A percentile compares a stretch with the other conserved stretches of the same genome.
These are phyloP conservation scores for Peniophora sp. DNA, from an alignment of 1,284 basidiomycete species.

Conservation along the genomic window DNA sequence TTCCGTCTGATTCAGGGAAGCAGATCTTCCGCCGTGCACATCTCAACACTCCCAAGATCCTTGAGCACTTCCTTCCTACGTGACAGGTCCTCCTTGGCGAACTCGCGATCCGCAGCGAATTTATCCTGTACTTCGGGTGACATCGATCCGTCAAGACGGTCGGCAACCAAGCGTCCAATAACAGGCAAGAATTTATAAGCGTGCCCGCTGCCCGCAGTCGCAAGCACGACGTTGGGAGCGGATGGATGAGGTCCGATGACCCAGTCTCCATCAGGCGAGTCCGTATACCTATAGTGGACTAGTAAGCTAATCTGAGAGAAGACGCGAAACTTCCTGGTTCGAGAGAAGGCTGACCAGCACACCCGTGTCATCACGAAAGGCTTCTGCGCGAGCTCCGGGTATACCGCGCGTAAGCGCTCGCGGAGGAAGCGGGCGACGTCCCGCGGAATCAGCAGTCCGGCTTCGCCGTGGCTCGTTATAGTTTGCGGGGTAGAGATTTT, in stretches of 20 bases:
- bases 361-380: slow-evolving; percentile 65
- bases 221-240: slow-evolving; percentile 54
- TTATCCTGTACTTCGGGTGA: slow-evolving; percentile 40
- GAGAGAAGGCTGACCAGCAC: slow-evolving; percentile 59
- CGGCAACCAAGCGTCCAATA: slow-evolving; percentile 69
- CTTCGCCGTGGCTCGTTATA: slow-evolving; percentile 44
- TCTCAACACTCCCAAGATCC: slow-evolving; percentile 37
- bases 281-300: slow-evolving; percentile 54
- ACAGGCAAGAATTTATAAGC: slow-evolving; percentile 86
- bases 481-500: slow-evolving; percentile 65
- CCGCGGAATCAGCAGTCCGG: slow-evolving; percentile 61
- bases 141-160: slow-evolving; percentile 60
- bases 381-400: slow-evolving; percentile 65
- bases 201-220: slow-evolving; percentile 76
- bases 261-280: slow-evolving; percentile 72
- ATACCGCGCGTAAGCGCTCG: slow-evolving; percentile 44
- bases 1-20: slow-evolving; percentile 11
- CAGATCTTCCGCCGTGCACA: slow-evolving; percentile 45
- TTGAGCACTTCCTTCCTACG: slow-evolving; percentile 22
- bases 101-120: slow-evolving; percentile 42
- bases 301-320: not conserved
- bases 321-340: not conserved
- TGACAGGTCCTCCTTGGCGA: slow-evolving; percentile 21
- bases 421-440: slow-evolving; percentile 42
- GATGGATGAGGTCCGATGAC: slow-evolving; percentile 62